phyloP scores from a whole-genome alignment of 2,329 filamentous ascomycete genomes.

The Claviceps maximensis region DNA sequence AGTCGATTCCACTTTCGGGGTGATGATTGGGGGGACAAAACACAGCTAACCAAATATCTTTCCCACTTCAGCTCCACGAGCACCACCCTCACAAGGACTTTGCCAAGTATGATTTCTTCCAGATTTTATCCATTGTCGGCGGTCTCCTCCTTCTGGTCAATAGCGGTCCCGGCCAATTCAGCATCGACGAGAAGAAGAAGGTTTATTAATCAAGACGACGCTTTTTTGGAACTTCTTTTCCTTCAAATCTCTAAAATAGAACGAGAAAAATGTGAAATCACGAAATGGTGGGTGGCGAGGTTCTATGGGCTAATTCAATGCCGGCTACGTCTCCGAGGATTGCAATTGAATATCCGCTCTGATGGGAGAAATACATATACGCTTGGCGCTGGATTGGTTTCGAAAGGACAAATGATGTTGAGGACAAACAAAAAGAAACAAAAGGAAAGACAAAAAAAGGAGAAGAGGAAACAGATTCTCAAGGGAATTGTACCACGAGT shows the following conservation, averaged over 20 bases:
- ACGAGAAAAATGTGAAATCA: neutral
- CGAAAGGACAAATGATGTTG: constrained; percentile 1
- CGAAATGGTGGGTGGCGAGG: neutral
- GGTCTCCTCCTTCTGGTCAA: constrained; percentile 94
- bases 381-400: constrained; percentile 1
- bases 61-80: constrained; percentile 60
- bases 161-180: constrained; percentile 95
- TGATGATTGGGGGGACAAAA: neutral
- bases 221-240: neutral
- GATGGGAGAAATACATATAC: neutral
- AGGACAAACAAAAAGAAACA: neutral
- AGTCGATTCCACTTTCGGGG: constrained; percentile 22
- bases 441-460: neutral
- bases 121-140: constrained; percentile 96
- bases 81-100: constrained; percentile 99
- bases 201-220: constrained; percentile 55
- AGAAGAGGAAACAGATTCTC: neutral
- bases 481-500: constrained; percentile 2
- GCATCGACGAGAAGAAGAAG: constrained; percentile 99
- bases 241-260: neutral
- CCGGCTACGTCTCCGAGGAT: constrained; percentile 3
- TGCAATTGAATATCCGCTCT: neutral
- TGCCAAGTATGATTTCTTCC: constrained; percentile 99
- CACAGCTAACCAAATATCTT: neutral
- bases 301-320: constrained; percentile 4